Evolutionary conservation across 176 grass and related monocot genomes (phyloP), one percentile per base, ranked within the genome.

Genomic region (Carex littledalei): DNA sequence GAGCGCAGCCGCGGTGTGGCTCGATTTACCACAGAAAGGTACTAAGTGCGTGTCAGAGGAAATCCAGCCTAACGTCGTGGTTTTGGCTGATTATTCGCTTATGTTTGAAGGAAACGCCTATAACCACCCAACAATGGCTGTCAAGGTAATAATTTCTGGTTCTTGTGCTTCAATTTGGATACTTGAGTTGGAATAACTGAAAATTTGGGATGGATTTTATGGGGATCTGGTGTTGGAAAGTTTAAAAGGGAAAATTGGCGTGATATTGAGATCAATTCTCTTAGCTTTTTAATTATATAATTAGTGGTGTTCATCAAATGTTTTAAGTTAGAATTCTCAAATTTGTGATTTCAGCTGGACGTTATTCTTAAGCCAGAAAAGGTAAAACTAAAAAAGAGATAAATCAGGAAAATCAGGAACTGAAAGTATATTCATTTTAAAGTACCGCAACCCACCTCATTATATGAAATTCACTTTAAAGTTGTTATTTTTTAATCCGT

Each of bases 41-140:
- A 91, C 94, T 73, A 97, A 97, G 92, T 97, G 94, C 89, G 87
- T 97, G 37, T 94, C 94, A 7, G 94, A 97, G 89, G 94, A 97
- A 88, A 97, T 97, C 88, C 94, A 97, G 67, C 85, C 90, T 41
- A 93, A 93, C 84, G 94, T 97, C 84, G 92, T 97, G 65, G 90
- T 94, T 65, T 87, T 98, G 68, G 88, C 91, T 64, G 93, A 98
- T 67, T 98, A 98, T 84, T 5, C 84, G 82, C 75, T 98, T 87
- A 84, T 95, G 86, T 81, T 78, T 84, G 88, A 95, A 82, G 84
- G 86, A n/a, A 89, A 81, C 89, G 78, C 89, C 17, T 16, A 47
- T 34, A 76, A 80, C 16, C 89, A 91, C 62, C 91, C 93, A 8
- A 98, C 91, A 53, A 80, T 98, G 37, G 84, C 87, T 41, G 88